Base-by-base conservation (phyloP, 441 rosid genomes). In the Euphorbia schlechtendalii region DNA sequence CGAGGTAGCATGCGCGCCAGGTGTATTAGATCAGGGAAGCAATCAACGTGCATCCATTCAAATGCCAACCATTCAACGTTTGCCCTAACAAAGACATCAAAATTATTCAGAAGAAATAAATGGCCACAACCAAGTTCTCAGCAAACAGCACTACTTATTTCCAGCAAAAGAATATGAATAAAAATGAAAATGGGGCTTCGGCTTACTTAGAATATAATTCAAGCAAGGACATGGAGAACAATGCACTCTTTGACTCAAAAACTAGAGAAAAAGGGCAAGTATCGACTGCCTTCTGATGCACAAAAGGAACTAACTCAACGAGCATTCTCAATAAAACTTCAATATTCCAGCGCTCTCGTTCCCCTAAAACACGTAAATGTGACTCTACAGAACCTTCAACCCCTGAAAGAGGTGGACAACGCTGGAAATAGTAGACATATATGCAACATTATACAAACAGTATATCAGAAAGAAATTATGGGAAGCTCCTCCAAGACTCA, bases 371-470 rank as follows among this genome's bases (percentile, higher is more conserved):
- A 71, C 78, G 96, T 69, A 94, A 78, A 75, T 90, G 89, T 61
- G 93, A 88, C 76, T 90, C 99, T 70, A 89, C 67, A 52, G 97
- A 90, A 66, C 99, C 96, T 80, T 94, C 96, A 74, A 94, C 96
- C 51, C 99, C 99, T 56, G 97, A 94, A 76, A 90, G 85, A 54
- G 96, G 96, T 43, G 97, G 96, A 67, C 97, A 89, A 36, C 73
- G 87, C 99, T 94, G 85, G 71, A 80, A 71, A 76, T 32, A 68
- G 52, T 40, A 68, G 40, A 53, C 48, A 56, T 46, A 48, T n/a
- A n/a, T n/a, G n/a, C 59, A 57, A 61, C 56, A 61, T 61, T 65
- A 59, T 54, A 55, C 36, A 55, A 56, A 72, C 63, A 53, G 66
- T 56, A 24, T 63, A 70, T 25, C 52, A 67, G 55, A 65, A 64